Evolutionary conservation across 441 rosid genomes (phyloP).

Genomic region (Viola pubescens): DNA sequence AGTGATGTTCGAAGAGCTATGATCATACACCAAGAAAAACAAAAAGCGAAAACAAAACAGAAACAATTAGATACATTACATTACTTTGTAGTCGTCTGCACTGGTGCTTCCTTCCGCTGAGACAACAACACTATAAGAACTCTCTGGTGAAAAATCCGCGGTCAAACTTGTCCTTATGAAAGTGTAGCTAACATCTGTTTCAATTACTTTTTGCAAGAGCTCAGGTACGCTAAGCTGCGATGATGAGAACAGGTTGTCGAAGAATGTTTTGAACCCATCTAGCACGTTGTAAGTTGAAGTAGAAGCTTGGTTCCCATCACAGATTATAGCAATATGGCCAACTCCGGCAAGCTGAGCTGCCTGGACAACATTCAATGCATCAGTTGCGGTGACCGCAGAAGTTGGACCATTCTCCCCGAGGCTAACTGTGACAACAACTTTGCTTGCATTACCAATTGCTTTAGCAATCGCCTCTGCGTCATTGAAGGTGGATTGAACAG

Average conservation of each 20-base stretch:
- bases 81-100: slow-evolving; percentile 85
- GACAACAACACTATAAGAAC: slow-evolving; percentile 66
- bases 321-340: slow-evolving; percentile 69
- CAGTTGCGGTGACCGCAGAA: slow-evolving; percentile 49
- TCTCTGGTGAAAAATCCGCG: slow-evolving; percentile 70
- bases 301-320: slow-evolving; percentile 33
- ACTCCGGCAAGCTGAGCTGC: slow-evolving; percentile 87
- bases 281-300: slow-evolving; percentile 66
- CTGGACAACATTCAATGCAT: slow-evolving; percentile 67
- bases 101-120: slow-evolving; percentile 53
- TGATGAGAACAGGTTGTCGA: slow-evolving; percentile 60
- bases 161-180: slow-evolving; percentile 68
- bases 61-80: slow-evolving; percentile 85
- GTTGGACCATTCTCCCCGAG: slow-evolving; percentile 64
- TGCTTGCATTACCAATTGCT: slow-evolving; percentile 96
- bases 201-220: slow-evolving; percentile 53
- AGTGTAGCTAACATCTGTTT: slow-evolving; percentile 68
- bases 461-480: slow-evolving; percentile 77
- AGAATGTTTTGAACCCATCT: slow-evolving; percentile 72
- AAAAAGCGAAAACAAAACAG: slow-evolving; percentile 17
- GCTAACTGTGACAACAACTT: slow-evolving; percentile 78
- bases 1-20: slow-evolving; percentile 3
- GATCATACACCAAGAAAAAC: background rate
- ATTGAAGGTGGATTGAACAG: slow-evolving; percentile 65
- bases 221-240: slow-evolving; percentile 61